phyloP scores from a whole-genome alignment of 2,329 filamentous ascomycete genomes.

The Cordyceps fumosorosea region DNA sequence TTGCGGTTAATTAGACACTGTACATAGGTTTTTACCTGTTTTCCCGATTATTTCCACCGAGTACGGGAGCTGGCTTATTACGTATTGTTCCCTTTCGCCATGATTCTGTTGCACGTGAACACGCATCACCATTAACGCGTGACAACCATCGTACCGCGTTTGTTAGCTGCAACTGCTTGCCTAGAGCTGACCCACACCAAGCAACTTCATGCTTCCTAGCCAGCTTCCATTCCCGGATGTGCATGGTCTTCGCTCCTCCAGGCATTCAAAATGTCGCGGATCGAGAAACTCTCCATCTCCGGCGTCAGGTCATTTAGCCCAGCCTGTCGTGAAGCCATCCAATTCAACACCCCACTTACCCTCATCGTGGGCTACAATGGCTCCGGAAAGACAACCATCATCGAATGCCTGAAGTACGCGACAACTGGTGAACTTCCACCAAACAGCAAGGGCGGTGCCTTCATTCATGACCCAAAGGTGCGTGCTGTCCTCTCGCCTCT shows the following conservation, averaged over 20 bases:
- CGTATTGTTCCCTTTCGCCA: not conserved
- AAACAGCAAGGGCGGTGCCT: slow-evolving; percentile 84
- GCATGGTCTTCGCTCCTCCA: not conserved
- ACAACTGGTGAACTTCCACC: slow-evolving; percentile 91
- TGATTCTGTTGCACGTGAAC: slow-evolving; percentile 16
- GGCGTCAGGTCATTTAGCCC: slow-evolving; percentile 84
- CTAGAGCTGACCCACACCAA: not conserved
- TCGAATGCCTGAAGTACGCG: slow-evolving; percentile 96
- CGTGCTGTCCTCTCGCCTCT: not conserved
- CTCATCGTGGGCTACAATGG: slow-evolving; percentile 97
- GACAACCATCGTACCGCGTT: slow-evolving; percentile 5
- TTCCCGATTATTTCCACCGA: not conserved
- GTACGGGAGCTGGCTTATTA: not conserved
- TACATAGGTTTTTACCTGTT: not conserved
- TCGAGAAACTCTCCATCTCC: slow-evolving; percentile 82
- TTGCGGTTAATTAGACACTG: not conserved
- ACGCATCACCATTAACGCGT: slow-evolving; percentile 19
- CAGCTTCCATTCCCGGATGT: not conserved
- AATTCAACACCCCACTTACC: slow-evolving; percentile 85
- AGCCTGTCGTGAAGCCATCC: slow-evolving; percentile 66
- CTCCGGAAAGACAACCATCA: slow-evolving; percentile 97
- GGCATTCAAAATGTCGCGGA: slow-evolving; percentile 57
- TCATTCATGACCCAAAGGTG: slow-evolving; percentile 94
- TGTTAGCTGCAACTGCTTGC: not conserved
- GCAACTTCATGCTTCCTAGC: not conserved